Evolutionary conservation across 2,329 filamentous ascomycete species (phyloP), one percentile per base, ranked within the genome.

Genomic region (Dothistroma septosporum): DNA sequence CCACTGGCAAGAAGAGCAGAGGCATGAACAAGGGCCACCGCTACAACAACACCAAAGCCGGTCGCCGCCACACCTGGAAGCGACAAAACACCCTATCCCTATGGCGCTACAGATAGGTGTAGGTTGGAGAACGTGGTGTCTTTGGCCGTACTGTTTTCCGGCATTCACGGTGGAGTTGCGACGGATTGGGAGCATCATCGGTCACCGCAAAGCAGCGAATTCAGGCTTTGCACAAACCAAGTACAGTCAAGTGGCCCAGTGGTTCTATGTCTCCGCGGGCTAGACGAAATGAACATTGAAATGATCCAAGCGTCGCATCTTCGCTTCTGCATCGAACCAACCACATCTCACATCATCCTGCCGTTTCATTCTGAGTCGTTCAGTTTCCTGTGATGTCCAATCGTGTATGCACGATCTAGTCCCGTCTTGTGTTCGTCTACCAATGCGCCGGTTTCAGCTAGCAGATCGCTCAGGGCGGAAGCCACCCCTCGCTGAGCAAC

Each of bases 61-160:
- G 94, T 77, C 88, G 94, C 82, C 93, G 95, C 86, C 97, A 99
- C 92, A 99, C 93, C 80, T 99, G 94, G 95, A 96, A 96, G 91
- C 87, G 90, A 80, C 92, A 96, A 87, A 99, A 99, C 90, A 99
- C 93, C 81, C 88, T 96, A 79, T 96, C 90, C 76, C 91, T 96
- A 80, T 97, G 93, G 92, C 88, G 92, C 82, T 97, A 97, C 90
- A 87, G 92, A 83, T 96, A 90, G 83, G 70, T 56, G 66, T 49
- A 35, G 57, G 44, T 55, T 53, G 63, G 60, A 60, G 49, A 58
- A 28, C 44, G 55, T 32, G 59, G 52, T 50, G 55, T 58, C 60
- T n/a, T 48, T 50, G 55, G 60, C n/a, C 49, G 28, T 55, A 54
- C 59, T 66, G 59, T 57, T 60, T 53, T 61, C 60, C 52, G 55